Conservation (phyloP, 1,284 basidiomycete species). For the Mrakiaceae sp. region DNA sequence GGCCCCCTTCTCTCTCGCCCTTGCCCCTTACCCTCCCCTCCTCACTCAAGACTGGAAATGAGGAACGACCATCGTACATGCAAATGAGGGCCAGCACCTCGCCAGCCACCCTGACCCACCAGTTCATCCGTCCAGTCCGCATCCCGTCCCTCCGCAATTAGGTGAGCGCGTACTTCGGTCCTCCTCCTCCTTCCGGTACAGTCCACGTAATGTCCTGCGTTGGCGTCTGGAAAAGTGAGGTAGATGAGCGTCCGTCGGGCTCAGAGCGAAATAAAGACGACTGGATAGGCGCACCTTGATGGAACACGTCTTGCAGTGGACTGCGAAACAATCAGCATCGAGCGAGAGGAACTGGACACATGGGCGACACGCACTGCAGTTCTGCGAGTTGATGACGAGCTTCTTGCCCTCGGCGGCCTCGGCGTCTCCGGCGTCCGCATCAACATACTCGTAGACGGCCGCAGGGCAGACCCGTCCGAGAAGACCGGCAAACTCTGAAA, state of each 20-base stretch:
- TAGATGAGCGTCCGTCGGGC: background rate
- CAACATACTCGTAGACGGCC: slow-evolving; percentile 93
- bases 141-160: no score
- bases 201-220: slow-evolving; percentile 92
- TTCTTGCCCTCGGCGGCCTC: slow-evolving; percentile 60
- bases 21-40: no score
- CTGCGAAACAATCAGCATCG: slow-evolving; percentile 39
- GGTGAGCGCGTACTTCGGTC: slow-evolving; percentile 62
- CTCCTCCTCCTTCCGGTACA: slow-evolving; percentile 84
- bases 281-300: slow-evolving; percentile 48
- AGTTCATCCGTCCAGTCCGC: no score
- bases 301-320: slow-evolving; percentile 88
- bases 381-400: slow-evolving; percentile 89
- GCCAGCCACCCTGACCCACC: no score
- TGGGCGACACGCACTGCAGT: slow-evolving; percentile 31
- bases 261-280: background rate
- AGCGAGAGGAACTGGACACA: background rate
- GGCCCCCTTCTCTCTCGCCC: no score
- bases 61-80: no score
- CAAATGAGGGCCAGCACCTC: no score
- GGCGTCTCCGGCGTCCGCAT: slow-evolving; percentile 43
- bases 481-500: slow-evolving; percentile 64
- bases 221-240: slow-evolving; percentile 40
- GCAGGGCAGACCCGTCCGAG: slow-evolving; percentile 87
- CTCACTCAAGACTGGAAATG: no score